Conservation (phyloP, 371 early-diverging fungal genomes). For the Quaeritorhiza haematococci region DNA sequence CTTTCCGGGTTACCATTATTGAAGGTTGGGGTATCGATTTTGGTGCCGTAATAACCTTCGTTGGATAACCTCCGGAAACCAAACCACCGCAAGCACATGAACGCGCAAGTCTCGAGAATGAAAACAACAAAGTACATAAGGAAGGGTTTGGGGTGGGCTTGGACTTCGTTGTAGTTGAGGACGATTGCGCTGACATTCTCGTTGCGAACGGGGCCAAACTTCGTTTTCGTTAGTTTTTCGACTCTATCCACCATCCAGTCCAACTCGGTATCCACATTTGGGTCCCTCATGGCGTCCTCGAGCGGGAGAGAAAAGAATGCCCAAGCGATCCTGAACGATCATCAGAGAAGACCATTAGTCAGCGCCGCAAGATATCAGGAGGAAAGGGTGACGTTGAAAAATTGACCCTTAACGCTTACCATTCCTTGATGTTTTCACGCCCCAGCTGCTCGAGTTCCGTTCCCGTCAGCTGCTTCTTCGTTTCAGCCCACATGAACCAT, state of each 20-base stretch:
- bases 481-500: too few relatives aligned
- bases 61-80: neutral
- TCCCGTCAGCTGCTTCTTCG: too few relatives aligned
- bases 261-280: slow-evolving; percentile 6
- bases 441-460: too few relatives aligned
- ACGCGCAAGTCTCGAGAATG: neutral
- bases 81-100: neutral
- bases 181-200: slow-evolving; percentile 51
- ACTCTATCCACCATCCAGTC: slow-evolving; percentile 23
- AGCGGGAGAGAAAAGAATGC: slow-evolving; percentile 11
- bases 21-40: too few relatives aligned
- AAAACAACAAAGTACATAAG: slow-evolving; percentile 45
- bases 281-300: slow-evolving; percentile 5
- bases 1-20: neutral
- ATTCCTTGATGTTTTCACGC: too few relatives aligned
- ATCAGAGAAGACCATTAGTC: neutral
- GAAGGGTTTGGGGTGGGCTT: slow-evolving; percentile 63
- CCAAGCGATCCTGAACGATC: slow-evolving; percentile 19
- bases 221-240: slow-evolving; percentile 35
- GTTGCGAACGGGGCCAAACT: slow-evolving; percentile 52
- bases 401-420: too few relatives aligned
- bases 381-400: too few relatives aligned
- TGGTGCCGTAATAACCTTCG: neutral
- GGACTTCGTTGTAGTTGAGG: slow-evolving; percentile 58
- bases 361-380: neutral